Conservation (phyloP, 2,329 filamentous ascomycete species). For the Trichoderma sp. region DNA sequence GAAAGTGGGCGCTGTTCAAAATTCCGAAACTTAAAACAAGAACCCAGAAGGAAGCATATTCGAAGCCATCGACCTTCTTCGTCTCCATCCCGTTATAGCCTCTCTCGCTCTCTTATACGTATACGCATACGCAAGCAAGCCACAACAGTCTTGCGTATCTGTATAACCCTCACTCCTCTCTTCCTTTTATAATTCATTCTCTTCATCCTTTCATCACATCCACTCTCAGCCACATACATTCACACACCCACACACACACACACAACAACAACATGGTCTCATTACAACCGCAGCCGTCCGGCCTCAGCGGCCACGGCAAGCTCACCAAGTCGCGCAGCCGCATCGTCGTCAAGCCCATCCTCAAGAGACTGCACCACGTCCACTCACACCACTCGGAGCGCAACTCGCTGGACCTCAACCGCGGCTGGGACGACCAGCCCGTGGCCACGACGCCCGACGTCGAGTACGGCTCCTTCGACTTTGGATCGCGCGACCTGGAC, state of each 20-base stretch:
- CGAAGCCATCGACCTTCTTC: conserved; percentile 5
- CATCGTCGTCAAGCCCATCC: conserved; percentile 60
- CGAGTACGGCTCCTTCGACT: conserved; percentile 36
- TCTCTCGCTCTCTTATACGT: background rate
- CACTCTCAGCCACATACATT: background rate
- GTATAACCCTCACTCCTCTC: background rate
- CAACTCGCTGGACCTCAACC: conserved; percentile 63
- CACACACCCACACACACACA: background rate
- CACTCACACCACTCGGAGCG: conserved; percentile 55
- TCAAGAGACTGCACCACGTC: conserved; percentile 54
- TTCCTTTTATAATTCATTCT: background rate
- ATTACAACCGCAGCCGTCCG: conserved; percentile 34
- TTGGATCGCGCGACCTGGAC: conserved; percentile 35
- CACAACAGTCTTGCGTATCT: background rate
- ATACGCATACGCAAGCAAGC: background rate
- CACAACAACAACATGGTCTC: conserved; percentile 29
- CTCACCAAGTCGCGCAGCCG: conserved; percentile 50
- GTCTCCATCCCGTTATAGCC: background rate
- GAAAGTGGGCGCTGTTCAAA: conserved; percentile 2
- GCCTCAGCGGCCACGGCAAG: conserved; percentile 31
- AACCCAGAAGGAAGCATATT: conserved; percentile 20
- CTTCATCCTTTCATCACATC: background rate
- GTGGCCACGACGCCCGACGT: conserved; percentile 26
- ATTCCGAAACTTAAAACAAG: conserved; percentile 23
- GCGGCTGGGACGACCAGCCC: conserved; percentile 58